A percentile compares a stretch with the other conserved stretches of the same genome.
Conservation (phyloP, 2,329 filamentous ascomycete species). For the Ophidiomyces ophidiicola region DNA sequence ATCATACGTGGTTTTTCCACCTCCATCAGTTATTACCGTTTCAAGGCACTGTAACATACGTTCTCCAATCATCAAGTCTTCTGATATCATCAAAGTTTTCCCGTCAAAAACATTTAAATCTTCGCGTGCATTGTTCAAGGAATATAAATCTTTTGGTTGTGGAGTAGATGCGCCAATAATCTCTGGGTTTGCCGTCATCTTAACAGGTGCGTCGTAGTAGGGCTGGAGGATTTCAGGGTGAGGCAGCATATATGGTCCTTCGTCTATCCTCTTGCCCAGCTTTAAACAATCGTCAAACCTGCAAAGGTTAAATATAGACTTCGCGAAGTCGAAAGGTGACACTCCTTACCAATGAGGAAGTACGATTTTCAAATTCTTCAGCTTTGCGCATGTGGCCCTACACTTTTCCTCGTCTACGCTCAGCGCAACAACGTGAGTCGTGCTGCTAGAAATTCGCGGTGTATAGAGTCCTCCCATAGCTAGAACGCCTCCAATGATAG, state of each 20-base stretch:
- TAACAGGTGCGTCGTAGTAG: constrained; percentile 44
- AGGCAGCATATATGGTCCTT: constrained; percentile 72
- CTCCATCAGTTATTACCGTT: constrained; percentile 57
- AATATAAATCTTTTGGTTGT: constrained; percentile 32
- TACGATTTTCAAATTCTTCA: constrained; percentile 64
- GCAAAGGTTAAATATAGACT: constrained; percentile 15
- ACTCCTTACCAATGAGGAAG: constrained; percentile 69
- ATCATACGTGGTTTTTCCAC: constrained; percentile 54
- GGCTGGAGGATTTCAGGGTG: constrained; percentile 68
- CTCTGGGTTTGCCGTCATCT: constrained; percentile 46
- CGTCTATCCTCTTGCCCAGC: constrained; percentile 80
- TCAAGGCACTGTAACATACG: constrained; percentile 56
- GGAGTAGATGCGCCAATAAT: constrained; percentile 56
- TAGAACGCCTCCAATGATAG: constrained; percentile 77
- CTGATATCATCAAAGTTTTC: constrained; percentile 64
- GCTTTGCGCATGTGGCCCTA: constrained; percentile 29
- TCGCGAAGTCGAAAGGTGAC: background rate
- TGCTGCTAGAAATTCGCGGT: constrained; percentile 55
- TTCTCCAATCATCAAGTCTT: constrained; percentile 58
- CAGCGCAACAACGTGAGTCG: constrained; percentile 82
- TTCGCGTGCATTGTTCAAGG: constrained; percentile 28
- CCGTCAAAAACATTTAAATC: constrained; percentile 63
- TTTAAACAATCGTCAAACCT: constrained; percentile 97
- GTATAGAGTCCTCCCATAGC: constrained; percentile 79
- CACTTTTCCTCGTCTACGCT: constrained; percentile 63